Conservation (phyloP, 257 asterid species). For the Verbena officinalis region DNA sequence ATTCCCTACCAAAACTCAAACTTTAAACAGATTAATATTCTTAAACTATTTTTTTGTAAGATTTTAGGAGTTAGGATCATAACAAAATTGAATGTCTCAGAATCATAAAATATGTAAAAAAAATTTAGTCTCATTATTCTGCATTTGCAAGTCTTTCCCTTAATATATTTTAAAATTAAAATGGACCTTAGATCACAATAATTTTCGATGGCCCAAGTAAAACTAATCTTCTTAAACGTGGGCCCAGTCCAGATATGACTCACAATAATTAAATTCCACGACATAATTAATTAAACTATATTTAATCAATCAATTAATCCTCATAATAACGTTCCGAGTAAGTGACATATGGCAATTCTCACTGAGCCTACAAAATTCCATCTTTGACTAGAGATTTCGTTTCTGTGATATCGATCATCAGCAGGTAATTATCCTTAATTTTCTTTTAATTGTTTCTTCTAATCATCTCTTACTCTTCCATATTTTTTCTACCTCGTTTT, state of each 20-base stretch:
- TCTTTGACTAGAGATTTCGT: too few species aligned
- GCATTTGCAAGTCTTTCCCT: too few species aligned
- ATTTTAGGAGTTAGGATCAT: too few species aligned
- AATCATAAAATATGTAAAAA: too few species aligned
- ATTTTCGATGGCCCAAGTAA: not conserved
- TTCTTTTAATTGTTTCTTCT: not conserved
- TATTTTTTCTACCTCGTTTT: not conserved
- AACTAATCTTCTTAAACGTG: not conserved
- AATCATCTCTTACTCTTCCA: slow-evolving; percentile 1
- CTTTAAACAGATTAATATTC: too few species aligned
- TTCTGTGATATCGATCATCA: too few species aligned
- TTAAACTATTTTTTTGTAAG: too few species aligned
- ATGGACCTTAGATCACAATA: not conserved
- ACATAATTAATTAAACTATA: not conserved
- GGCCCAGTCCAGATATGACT: not conserved
- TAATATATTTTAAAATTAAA: too few species aligned
- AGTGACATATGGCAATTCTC: not conserved
- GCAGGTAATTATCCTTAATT: not conserved
- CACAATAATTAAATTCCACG: not conserved
- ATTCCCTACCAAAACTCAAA: too few species aligned
- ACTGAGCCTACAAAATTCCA: not conserved
- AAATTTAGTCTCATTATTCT: too few species aligned
- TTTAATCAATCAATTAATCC: too few species aligned
- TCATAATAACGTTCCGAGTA: not conserved
- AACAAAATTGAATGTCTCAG: too few species aligned